Base-by-base conservation (phyloP, 345 rosid species). In the Heritiera fomes region DNA sequence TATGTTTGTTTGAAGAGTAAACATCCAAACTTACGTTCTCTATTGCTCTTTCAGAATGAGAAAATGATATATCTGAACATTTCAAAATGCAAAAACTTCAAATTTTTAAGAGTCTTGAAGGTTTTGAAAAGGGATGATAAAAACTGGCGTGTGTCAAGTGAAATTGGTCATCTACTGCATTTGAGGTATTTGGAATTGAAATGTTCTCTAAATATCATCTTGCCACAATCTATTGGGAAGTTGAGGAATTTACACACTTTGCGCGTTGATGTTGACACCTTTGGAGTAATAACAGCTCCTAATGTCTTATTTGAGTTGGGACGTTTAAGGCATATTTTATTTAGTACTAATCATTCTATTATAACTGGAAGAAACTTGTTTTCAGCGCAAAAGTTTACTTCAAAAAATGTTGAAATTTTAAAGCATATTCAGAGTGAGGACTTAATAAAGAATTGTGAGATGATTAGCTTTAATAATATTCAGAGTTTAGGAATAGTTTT, bases 71-170 rank as follows among this genome's bases (percentile, higher is more conserved):
- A 52, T 2, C 4, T 15, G 2, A 5, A 14, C 1, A 14, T 52
- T 52, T 52, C 18, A 52, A 4, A 52, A 15, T 52, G 56, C n/a
- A 52, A 14, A 14, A 15, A 52, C 0, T 52, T 52, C n/a, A 52
- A 14, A 14, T 4, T 14, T 14, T 52, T 52, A 15, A 52, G n/a
- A 15, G 56, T 52, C n/a, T 14, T 52, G n/a, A 52, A 52, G 0
- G 3, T 52, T 8, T 6, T 1, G n/a, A 15, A 14, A 14, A 15
- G n/a, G n/a, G 0, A 14, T 0, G 0, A 14, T 0, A 6, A 0
- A 0, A 12, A 12, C 11, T 18, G 61, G 61, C 9, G 7, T 0
- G 28, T 18, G 28, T 56, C 61, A 18, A 56, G 9, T 7, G 61
- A n/a, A 56, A 56, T 56, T n/a, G 61, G 28, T 18, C 7, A 56